Base-by-base conservation (phyloP, 1,139 yeast genomes). In the Kodamaea sp. region DNA sequence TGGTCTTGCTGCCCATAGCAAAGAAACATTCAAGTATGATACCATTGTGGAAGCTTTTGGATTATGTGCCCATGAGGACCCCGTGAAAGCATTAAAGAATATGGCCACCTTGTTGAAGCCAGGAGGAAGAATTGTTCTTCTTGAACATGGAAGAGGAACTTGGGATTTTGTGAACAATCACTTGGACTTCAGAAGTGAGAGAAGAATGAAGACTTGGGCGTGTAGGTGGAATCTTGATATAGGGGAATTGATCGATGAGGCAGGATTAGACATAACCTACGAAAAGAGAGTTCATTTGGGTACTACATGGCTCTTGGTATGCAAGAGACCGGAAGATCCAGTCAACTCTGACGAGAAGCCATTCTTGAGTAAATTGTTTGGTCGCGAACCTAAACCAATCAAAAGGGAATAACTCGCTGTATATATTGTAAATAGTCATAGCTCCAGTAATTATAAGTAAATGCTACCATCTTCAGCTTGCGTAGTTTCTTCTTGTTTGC, bases 161-260 rank as follows among this genome's bases (percentile, higher is more conserved):
- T 87, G 83, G 67, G 83, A 79, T 32, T 78, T 83, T 39, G 74
- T 92, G 46, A 92, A 94, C 59, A 76, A 80, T 28, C 80, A 85
- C 42, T 70, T 92, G 59, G 97, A 92, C 59, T 78, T 79, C 44
- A 73, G 94, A 46, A 90, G 96, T 6, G 89, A 80, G 37, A 76
- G 79, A 47, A 82, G 97, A 62, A 78, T 90, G 67, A 76, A 84
- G 44, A 81, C 84, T 9, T 92, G 97, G 97, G 97, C 97, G 3
- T 92, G 98, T 61, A 70, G 97, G 53, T 92, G 97, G 97, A 92
- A 92, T 53, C 68, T 92, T 44, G 97, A 92, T 54, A 87, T 92
- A 47, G 95, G 89, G 22, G 92, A 83, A 48, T 71, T 92, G 34
- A 72, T 92, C 20, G 90, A 85, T 51, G 80, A 79, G 42, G 83